Base-by-base conservation (phyloP, 106 monocot species). In the Posidonia australis region DNA sequence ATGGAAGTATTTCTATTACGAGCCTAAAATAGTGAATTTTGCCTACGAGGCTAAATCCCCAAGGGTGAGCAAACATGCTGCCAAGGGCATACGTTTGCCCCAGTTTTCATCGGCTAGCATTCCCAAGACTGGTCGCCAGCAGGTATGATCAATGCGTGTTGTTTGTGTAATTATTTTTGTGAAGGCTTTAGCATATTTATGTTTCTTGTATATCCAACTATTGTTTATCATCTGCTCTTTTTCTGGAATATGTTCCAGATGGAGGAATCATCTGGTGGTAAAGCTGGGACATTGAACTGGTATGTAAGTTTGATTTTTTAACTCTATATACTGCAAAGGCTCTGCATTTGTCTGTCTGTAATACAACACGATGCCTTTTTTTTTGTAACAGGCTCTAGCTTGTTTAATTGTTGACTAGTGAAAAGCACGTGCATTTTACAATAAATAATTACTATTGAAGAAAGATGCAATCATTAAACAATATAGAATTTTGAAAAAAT, bases 1-100 rank as follows among this genome's bases (percentile, higher is more conserved):
- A 32, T 66, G 66, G 66, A 66, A 66, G 49, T 66, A 51, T 19
- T 51, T 66, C 48, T 24, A 66, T 36, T 51, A 51, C 24, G 51
- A 66, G 32, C 31, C 66, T 4, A 66, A 66, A 66, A 52, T 13
- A 13, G 66, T 66, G 7, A 66, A 28, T 28, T 66, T 66, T 17
- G 51, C 19, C 0, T 66, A 32, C 13, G 51, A 51, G 9, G 47
- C 13, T 51, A 24, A 41, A 26, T 45, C 9, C 24, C 16, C 26
- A 13, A 42, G 23, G 4, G 44, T 46, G 45, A 64, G 45, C 16
- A 46, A 44, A 14, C 6, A 24, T 31, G 51, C n/a, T 5, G 27
- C 48, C 5, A 51, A 13, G 1, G 49, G 10, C 48, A 51, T 64
- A 14, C 20, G 16, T 28, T 19, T 66, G 51, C 51, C 49, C 16